Evolutionary conservation across 2,329 filamentous ascomycete genomes (phyloP), one percentile per base, ranked within the genome.

Genomic region (Microdochium bolleyi): DNA sequence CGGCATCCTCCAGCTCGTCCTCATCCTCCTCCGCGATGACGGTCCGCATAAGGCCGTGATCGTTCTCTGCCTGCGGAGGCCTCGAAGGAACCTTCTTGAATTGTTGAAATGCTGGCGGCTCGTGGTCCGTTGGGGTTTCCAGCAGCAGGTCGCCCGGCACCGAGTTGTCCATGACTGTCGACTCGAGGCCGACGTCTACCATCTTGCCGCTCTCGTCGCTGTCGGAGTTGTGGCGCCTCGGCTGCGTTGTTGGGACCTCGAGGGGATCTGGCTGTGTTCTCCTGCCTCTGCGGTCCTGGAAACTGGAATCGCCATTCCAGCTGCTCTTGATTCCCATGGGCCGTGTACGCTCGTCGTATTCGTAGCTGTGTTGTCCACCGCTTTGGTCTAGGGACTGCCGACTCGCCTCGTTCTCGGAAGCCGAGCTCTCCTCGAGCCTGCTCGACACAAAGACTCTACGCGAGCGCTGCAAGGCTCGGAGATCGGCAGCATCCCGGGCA

Each of bases 401-500:
- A 65, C 82, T 82, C n/a, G 72, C 79, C 51, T 87, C 85, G 44
- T 87, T 84, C 50, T 94, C 91, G 2, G 87, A 83, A 60, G 95
- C 92, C 2, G 87, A 86, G 56, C 91, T 96, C 59, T 95, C 91
- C 37, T 88, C 89, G 50, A 96, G 73, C 60, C 88, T 84, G 68
- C 88, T 90, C 14, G 86, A 85, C 14, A 90, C 89, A 64, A 96
- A 92, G 54, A 96, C 89, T 49, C 92, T 82, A 60, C 94, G 82
- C 58, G 92, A 97, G 60, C 87, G 82, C 69, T 97, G 92, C 53
- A 99, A 75, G 5, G 92, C 92, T 70, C 92, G 95, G 59, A 94
- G 85, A 70, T 97, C 94, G n/a, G 91, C 91, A 32, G 92, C 89
- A 65, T 97, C 92, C 52, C 89, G 85, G 69, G 96, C 91, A 61